phyloP scores from a whole-genome alignment of 2,329 filamentous ascomycete genomes.

The Albifimbria verrucaria region DNA sequence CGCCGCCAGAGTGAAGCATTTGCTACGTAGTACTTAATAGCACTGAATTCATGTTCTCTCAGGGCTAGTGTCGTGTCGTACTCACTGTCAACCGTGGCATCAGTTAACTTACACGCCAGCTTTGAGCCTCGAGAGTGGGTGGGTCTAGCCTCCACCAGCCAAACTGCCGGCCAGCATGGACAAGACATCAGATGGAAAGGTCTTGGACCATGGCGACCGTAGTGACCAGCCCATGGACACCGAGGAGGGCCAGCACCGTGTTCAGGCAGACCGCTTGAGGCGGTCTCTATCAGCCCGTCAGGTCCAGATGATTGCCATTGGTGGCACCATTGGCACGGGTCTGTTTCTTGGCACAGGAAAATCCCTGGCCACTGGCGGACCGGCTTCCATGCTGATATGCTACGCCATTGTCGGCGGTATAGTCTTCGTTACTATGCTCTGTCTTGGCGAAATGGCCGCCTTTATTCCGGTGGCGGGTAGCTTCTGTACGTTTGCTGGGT shows the following conservation, averaged over 20 bases:
- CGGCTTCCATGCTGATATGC: conserved; percentile 52
- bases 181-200: background rate
- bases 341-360: conserved; percentile 59
- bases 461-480: conserved; percentile 46
- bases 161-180: background rate
- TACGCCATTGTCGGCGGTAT: conserved; percentile 53
- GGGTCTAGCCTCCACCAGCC: conserved; percentile 1
- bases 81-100: background rate
- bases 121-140: background rate
- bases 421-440: conserved; percentile 48
- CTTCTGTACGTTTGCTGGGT: conserved; percentile 47
- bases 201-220: background rate
- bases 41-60: background rate
- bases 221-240: background rate
- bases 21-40: background rate
- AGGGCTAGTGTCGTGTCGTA: background rate
- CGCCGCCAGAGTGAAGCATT: background rate
- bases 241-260: background rate
- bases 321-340: conserved; percentile 55
- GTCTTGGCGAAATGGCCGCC: background rate
- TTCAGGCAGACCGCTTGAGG: background rate
- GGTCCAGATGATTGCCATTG: conserved; percentile 64
- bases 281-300: conserved; percentile 38
- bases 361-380: conserved; percentile 53
- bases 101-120: background rate